phyloP scores from a whole-genome alignment of 2,329 filamentous ascomycete species.

The Talaromyces piceae region DNA sequence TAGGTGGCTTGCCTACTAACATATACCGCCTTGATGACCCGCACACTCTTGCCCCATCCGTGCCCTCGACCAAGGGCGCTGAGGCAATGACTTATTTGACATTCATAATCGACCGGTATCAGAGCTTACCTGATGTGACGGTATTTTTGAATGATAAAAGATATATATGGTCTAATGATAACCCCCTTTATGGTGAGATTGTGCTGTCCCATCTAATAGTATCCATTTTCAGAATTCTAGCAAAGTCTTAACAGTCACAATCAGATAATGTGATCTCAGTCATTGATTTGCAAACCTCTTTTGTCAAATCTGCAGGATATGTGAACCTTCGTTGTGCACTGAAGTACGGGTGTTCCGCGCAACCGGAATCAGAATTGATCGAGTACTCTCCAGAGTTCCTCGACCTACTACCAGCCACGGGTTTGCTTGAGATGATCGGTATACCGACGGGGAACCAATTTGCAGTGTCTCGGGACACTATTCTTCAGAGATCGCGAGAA shows the following conservation, averaged over 20 bases:
- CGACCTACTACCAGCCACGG: constrained; percentile 33
- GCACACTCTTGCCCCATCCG: constrained; percentile 7
- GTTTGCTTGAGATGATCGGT: constrained; percentile 36
- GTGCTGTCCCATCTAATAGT: too few relatives aligned
- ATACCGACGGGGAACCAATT: constrained; percentile 48
- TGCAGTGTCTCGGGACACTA: constrained; percentile 39
- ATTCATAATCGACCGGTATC: constrained; percentile 42
- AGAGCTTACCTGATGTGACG: constrained; percentile 26
- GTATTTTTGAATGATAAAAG: constrained; percentile 40
- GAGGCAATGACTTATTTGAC: constrained; percentile 43
- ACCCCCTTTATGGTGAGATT: constrained; percentile 35
- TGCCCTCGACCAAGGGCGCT: constrained; percentile 40
- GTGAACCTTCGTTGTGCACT: neutral
- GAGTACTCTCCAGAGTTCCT: constrained; percentile 18
- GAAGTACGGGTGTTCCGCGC: neutral
- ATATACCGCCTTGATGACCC: neutral
- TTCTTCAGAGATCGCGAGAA: constrained; percentile 32
- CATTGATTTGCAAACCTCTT: neutral
- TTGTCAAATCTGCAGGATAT: neutral
- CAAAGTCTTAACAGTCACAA: neutral
- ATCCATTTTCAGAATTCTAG: neutral
- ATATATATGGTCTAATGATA: constrained; percentile 40
- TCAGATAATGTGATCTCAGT: neutral
- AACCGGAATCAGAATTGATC: neutral
- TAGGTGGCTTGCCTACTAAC: neutral